Percentiles rank a stretch among this genome's conserved stretches.
These are phyloP conservation scores for Iberis pinnata DNA, from an alignment of 345 rosid genomes.

Conservation along the genomic window DNA sequence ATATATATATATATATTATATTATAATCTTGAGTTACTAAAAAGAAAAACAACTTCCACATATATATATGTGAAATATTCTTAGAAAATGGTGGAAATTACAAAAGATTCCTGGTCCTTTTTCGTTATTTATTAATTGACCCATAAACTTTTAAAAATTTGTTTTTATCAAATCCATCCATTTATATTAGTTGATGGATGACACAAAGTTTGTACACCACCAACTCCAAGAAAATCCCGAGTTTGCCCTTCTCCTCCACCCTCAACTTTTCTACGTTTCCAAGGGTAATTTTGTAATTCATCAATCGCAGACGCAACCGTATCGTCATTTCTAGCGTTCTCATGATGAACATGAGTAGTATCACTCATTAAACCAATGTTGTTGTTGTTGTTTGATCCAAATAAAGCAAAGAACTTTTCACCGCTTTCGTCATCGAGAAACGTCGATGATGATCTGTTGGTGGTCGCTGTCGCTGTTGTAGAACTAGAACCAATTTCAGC, in stretches of 20 bases:
- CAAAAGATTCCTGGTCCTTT: conserved; percentile 23
- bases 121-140: conserved; percentile 5
- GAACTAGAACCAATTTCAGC: conserved; percentile 79
- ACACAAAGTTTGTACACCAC: conserved; percentile 56
- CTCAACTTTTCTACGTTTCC: conserved; percentile 42
- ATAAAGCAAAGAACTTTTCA: conserved; percentile 44
- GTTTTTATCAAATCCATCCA: conserved; percentile 54
- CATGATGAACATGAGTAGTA: conserved; percentile 13
- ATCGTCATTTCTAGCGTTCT: conserved; percentile 35
- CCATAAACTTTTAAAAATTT: conserved; percentile 1
- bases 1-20: no score
- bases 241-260: conserved; percentile 71
- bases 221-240: conserved; percentile 89
- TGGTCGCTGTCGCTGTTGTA: neutral
- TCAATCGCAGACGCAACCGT: conserved; percentile 33
- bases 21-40: conserved; percentile 15
- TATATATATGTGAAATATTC: neutral
- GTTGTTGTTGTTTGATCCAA: conserved; percentile 25
- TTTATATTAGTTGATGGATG: conserved; percentile 38
- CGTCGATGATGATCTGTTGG: conserved; percentile 35
- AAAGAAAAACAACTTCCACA: conserved; percentile 12
- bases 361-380: conserved; percentile 15
- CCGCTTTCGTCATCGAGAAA: conserved; percentile 44
- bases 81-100: conserved; percentile 23
- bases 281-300: conserved; percentile 49